Evolutionary conservation across 257 asterid genomes (phyloP).

Genomic region (Buddleja alternifolia): DNA sequence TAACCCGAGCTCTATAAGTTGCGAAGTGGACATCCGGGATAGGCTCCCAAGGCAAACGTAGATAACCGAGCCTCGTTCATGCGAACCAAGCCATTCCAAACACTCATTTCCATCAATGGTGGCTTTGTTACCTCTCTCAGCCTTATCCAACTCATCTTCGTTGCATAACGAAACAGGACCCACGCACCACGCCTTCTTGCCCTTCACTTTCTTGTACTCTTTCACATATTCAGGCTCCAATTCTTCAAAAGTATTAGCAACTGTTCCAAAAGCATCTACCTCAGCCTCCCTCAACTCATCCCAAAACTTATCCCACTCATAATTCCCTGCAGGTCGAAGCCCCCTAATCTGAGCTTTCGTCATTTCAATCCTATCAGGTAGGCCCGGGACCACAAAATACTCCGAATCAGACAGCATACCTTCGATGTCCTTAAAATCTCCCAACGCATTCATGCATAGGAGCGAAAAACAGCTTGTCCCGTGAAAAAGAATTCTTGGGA

Average conservation of each 20-base stretch:
- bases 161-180: constrained; percentile 56
- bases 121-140: constrained; percentile 43
- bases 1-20: constrained; percentile 50
- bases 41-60: constrained; percentile 60
- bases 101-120: constrained; percentile 32
- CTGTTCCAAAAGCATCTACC: not conserved
- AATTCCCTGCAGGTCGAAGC: not conserved
- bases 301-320: not conserved
- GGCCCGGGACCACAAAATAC: constrained; percentile 47
- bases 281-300: not conserved
- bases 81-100: constrained; percentile 48
- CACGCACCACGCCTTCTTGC: constrained; percentile 40
- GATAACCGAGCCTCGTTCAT: constrained; percentile 37
- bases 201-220: constrained; percentile 33
- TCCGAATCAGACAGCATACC: constrained; percentile 33
- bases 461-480: constrained; percentile 45
- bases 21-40: constrained; percentile 34
- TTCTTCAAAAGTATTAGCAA: constrained; percentile 19
- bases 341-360: constrained; percentile 34
- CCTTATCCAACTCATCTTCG: constrained; percentile 32
- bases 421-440: not conserved
- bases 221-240: constrained; percentile 17
- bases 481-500: constrained; percentile 55
- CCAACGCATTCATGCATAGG: constrained; percentile 17
- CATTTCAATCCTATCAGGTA: constrained; percentile 50